A percentile compares a stretch with the other conserved stretches of the same genome.
Conservation (phyloP, 306 rosid genomes). For the Astragalus membranaceus region DNA sequence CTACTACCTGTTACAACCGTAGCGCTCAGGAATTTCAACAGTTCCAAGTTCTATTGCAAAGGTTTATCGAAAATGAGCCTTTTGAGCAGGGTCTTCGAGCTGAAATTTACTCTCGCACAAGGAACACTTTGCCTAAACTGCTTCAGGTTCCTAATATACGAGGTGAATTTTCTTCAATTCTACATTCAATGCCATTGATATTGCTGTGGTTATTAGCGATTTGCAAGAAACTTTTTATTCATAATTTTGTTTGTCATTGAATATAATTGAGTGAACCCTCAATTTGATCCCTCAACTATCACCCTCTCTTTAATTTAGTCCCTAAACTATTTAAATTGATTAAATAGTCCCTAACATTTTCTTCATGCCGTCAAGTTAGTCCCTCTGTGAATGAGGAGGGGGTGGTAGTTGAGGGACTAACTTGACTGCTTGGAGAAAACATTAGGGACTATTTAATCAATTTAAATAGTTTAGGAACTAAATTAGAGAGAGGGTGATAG, state of each 20-base stretch:
- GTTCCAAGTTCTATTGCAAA: slow-evolving; percentile 85
- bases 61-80: slow-evolving; percentile 93
- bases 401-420: no score
- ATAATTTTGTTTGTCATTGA: slow-evolving; percentile 2
- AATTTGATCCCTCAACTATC: no score
- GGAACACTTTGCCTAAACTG: slow-evolving; percentile 61
- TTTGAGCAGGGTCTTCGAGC: slow-evolving; percentile 75
- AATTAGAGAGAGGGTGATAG: no score
- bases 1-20: slow-evolving; percentile 58
- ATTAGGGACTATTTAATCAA: no score
- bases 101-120: slow-evolving; percentile 63
- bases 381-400: no score
- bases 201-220: not conserved
- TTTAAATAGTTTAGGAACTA: no score
- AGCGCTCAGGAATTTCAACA: slow-evolving; percentile 90
- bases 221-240: not conserved
- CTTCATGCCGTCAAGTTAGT: no score
- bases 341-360: no score
- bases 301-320: no score
- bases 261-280: not conserved
- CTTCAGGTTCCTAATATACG: slow-evolving; percentile 81
- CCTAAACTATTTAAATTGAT: no score
- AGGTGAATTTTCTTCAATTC: slow-evolving; percentile 33
- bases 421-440: no score
- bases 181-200: not conserved